phyloP scores from a whole-genome alignment of 495 filamentous ascomycete species.

The Talaromyces stipitatus region DNA sequence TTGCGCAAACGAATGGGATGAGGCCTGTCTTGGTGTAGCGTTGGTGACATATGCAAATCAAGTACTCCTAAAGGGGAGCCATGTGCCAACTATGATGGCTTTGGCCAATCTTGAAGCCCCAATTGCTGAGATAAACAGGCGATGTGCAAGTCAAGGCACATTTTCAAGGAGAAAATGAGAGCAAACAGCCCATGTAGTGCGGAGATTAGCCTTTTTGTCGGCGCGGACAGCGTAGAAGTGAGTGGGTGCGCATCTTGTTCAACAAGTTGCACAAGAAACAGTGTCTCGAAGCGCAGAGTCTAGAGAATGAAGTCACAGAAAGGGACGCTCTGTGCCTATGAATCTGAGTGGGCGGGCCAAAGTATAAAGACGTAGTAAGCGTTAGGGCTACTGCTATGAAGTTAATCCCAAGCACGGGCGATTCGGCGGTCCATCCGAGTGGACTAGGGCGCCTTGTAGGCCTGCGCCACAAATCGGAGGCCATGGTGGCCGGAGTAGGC shows the following conservation, averaged over 20 bases:
- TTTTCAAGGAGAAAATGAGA: not conserved
- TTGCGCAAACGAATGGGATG: slow-evolving; percentile 3
- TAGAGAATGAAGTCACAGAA: not conserved
- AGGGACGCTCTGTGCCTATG: slow-evolving; percentile 3
- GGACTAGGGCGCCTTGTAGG: not conserved
- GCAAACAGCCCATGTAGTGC: not conserved
- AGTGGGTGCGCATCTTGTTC: not conserved
- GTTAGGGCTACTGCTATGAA: slow-evolving; percentile 3
- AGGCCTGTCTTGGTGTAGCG: not conserved
- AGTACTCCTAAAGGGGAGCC: not conserved
- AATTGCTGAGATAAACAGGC: not conserved
- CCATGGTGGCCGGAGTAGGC: not conserved
- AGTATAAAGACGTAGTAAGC: not conserved
- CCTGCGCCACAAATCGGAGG: slow-evolving; percentile 2
- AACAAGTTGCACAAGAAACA: not conserved
- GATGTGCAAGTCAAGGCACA: not conserved
- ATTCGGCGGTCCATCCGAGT: slow-evolving; percentile 8
- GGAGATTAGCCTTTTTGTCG: slow-evolving; percentile 5
- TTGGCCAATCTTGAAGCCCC: not conserved
- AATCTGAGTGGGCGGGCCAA: not conserved
- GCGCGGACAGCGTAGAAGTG: slow-evolving; percentile 2
- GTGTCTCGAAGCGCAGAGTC: not conserved
- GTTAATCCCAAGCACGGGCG: slow-evolving; percentile 6
- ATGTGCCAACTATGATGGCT: slow-evolving; percentile 3
- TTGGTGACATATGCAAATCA: slow-evolving; percentile 8